Conservation (phyloP, 805 yeast species). For the Zygosaccharomyces bailii region DNA sequence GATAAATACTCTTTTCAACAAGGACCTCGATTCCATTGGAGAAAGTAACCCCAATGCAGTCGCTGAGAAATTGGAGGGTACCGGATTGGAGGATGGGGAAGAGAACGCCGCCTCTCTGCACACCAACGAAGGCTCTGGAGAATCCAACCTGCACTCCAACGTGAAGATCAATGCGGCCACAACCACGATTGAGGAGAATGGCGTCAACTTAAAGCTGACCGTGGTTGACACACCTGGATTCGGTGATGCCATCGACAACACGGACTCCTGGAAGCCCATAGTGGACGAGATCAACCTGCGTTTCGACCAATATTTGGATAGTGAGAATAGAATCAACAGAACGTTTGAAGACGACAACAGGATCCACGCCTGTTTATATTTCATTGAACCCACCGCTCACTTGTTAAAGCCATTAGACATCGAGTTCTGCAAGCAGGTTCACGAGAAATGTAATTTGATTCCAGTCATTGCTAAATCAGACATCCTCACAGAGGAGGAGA, state of each 20-base stretch:
- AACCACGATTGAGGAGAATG: constrained; percentile 86
- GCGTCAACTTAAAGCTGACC: constrained; percentile 79
- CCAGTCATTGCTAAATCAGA: constrained; percentile 96
- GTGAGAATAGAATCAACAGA: constrained; percentile 80
- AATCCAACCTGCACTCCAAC: constrained; percentile 35
- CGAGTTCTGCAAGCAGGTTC: constrained; percentile 80
- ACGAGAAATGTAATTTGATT: constrained; percentile 86
- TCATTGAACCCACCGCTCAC: constrained; percentile 97
- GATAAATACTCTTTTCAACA: constrained; percentile 83
- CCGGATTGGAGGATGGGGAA: constrained; percentile 15
- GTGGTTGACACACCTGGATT: constrained; percentile 91
- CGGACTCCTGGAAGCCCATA: constrained; percentile 83
- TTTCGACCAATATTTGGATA: constrained; percentile 84
- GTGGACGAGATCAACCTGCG: constrained; percentile 83
- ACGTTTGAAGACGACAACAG: constrained; percentile 71
- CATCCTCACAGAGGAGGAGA: constrained; percentile 85
- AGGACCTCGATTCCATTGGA: constrained; percentile 44
- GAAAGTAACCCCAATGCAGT: constrained; percentile 10
- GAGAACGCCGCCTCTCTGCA: constrained; percentile 15
- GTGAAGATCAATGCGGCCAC: constrained; percentile 60
- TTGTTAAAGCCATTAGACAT: constrained; percentile 84
- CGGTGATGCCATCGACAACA: constrained; percentile 83
- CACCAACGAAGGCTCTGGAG: constrained; percentile 37
- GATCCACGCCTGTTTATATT: constrained; percentile 88
- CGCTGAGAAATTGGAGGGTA: constrained; percentile 16